Evolutionary conservation across 164 flowering plant species (phyloP).

Genomic region (Euptelea pleiosperma): DNA sequence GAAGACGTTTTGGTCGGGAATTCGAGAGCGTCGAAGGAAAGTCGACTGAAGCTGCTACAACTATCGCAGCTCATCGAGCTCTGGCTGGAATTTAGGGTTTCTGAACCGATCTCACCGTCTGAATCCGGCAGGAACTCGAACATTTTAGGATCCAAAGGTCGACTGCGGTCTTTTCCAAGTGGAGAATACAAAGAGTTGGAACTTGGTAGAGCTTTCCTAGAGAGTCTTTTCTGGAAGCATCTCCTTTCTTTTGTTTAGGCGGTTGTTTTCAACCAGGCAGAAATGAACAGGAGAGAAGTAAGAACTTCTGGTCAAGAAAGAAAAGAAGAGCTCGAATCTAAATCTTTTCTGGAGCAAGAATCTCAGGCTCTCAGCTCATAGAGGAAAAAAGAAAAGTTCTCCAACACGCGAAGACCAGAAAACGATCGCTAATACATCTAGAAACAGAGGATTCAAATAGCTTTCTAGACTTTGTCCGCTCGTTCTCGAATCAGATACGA

Average conservation of each 20-base stretch:
- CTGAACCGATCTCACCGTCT: conserved; percentile 26
- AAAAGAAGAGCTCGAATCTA: too few relatives aligned
- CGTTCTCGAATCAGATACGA: conserved; percentile 13
- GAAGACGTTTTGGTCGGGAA: background rate
- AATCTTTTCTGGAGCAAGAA: too few relatives aligned
- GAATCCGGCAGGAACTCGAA: conserved; percentile 29
- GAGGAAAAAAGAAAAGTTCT: too few relatives aligned
- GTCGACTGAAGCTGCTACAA: conserved; percentile 44
- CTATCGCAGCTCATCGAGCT: conserved; percentile 52
- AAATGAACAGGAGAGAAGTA: background rate
- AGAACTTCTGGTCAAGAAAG: background rate
- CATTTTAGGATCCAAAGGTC: conserved; percentile 21
- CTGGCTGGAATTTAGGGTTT: conserved; percentile 33
- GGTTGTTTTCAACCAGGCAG: background rate
- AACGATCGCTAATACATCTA: too few relatives aligned
- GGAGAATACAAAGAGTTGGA: background rate
- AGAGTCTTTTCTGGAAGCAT: background rate
- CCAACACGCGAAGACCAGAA: too few relatives aligned
- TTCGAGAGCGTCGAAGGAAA: conserved; percentile 41
- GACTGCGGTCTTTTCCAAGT: background rate
- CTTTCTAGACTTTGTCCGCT: background rate
- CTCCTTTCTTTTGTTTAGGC: background rate
- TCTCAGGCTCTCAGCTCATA: too few relatives aligned
- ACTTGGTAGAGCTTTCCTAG: too few relatives aligned
- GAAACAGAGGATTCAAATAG: background rate